A percentile compares a stretch with the other conserved stretches of the same genome.
Conservation (phyloP, 306 rosid species). For the Ormosia semicastrata region DNA sequence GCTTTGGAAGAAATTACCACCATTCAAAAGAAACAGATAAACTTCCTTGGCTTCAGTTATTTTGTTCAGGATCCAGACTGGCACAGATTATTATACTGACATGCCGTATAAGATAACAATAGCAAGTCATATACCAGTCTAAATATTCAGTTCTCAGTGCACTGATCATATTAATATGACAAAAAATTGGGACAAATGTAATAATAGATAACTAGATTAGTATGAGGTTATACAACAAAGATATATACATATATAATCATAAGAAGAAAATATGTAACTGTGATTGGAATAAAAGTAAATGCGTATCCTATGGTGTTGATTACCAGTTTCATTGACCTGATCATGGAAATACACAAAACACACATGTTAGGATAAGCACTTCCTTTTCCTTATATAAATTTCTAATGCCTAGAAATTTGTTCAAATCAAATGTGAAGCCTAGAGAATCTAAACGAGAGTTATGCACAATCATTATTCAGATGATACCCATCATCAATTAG, state of each 20-base stretch:
- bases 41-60: background rate
- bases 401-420: background rate
- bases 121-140: background rate
- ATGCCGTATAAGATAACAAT: background rate
- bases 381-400: background rate
- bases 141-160: background rate
- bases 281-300: background rate
- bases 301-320: background rate
- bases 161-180: background rate
- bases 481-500: constrained; percentile 5
- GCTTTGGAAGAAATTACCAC: background rate
- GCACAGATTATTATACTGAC: constrained; percentile 3
- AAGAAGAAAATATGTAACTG: background rate
- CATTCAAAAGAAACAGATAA: background rate
- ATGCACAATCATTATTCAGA: background rate
- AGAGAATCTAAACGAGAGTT: constrained; percentile 6
- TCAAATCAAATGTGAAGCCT: constrained; percentile 17
- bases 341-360: background rate
- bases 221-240: background rate
- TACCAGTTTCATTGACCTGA: background rate
- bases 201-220: background rate
- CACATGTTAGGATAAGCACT: background rate
- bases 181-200: background rate
- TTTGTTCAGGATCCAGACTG: constrained; percentile 4
- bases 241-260: background rate